A percentile compares a stretch with the other conserved stretches of the same genome.
Evolutionary conservation across 352 stramenopile genomes (phyloP).

Genomic region (Pythium grandisporangium): DNA sequence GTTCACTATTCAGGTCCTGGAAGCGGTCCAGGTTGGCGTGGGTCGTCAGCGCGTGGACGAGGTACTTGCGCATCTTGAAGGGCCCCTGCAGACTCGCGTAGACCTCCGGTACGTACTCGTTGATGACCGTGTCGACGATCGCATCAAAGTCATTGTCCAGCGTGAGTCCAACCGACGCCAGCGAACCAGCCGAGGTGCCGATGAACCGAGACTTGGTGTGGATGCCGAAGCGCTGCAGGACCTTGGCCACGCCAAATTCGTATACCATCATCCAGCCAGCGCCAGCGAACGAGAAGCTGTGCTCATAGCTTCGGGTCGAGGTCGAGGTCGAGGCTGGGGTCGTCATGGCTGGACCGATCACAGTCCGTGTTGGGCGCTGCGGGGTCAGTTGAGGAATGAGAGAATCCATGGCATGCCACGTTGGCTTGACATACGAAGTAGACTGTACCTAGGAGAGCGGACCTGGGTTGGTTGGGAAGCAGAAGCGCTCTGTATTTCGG

Average conservation of each 20-base stretch:
- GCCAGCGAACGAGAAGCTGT: constrained; percentile 25
- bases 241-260: constrained; percentile 28
- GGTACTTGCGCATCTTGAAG: constrained; percentile 21
- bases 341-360: neutral
- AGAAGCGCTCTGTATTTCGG: too few species aligned
- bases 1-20: constrained; percentile 7
- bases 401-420: too few species aligned
- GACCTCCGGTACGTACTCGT: constrained; percentile 22
- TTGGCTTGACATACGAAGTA: too few species aligned
- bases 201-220: constrained; percentile 12
- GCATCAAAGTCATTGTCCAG: constrained; percentile 21
- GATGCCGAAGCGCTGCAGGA: constrained; percentile 15
- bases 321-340: neutral
- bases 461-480: too few species aligned
- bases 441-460: too few species aligned
- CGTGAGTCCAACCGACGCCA: constrained; percentile 13
- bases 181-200: constrained; percentile 17
- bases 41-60: constrained; percentile 5
- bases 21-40: constrained; percentile 13
- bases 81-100: constrained; percentile 12
- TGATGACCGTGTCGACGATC: constrained; percentile 21
- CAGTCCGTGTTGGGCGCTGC: neutral
- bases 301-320: neutral
- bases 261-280: constrained; percentile 33
- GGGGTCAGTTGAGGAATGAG: neutral